Conservation (phyloP, 2,329 filamentous ascomycete species). For the Aureobasidium sp. region DNA sequence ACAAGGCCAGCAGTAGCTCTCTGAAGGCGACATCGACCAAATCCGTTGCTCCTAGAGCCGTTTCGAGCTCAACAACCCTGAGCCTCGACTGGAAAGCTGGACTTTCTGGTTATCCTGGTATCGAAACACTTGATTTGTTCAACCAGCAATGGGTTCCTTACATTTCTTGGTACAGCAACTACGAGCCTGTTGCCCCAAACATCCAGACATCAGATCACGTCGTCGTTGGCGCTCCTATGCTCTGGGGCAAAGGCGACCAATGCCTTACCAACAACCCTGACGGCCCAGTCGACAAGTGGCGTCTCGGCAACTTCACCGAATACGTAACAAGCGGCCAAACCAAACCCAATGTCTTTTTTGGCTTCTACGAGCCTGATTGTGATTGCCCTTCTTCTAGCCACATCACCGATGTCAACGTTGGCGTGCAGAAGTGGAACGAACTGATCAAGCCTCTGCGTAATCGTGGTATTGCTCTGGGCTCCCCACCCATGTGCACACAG, state of each 20-base stretch:
- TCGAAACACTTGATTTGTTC: slow-evolving; percentile 16
- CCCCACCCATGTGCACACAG: slow-evolving; percentile 26
- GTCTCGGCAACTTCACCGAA: slow-evolving; percentile 21
- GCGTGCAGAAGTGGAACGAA: slow-evolving; percentile 22
- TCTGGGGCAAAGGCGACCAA: slow-evolving; percentile 21
- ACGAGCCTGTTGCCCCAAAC: slow-evolving; percentile 23
- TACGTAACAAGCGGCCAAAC: slow-evolving; percentile 19
- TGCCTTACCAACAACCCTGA: slow-evolving; percentile 19
- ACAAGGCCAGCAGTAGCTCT: too few relatives aligned
- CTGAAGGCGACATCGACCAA: slow-evolving; percentile 6
- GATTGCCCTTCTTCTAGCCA: slow-evolving; percentile 21
- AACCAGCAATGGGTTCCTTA: slow-evolving; percentile 21
- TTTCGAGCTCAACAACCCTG: slow-evolving; percentile 17
- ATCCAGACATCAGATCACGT: slow-evolving; percentile 6
- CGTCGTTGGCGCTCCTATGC: slow-evolving; percentile 25
- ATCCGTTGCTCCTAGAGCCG: slow-evolving; percentile 11
- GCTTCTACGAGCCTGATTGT: slow-evolving; percentile 30
- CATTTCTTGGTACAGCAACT: slow-evolving; percentile 28
- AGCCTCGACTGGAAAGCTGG: slow-evolving; percentile 22
- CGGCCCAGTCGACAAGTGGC: slow-evolving; percentile 17
- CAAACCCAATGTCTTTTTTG: slow-evolving; percentile 25
- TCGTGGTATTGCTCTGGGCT: slow-evolving; percentile 25
- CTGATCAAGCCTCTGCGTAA: slow-evolving; percentile 23
- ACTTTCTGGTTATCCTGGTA: slow-evolving; percentile 24
- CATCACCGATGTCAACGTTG: slow-evolving; percentile 21